Base-by-base conservation (phyloP, 2,329 filamentous ascomycete genomes). In the Bipolaris sorokiniana region DNA sequence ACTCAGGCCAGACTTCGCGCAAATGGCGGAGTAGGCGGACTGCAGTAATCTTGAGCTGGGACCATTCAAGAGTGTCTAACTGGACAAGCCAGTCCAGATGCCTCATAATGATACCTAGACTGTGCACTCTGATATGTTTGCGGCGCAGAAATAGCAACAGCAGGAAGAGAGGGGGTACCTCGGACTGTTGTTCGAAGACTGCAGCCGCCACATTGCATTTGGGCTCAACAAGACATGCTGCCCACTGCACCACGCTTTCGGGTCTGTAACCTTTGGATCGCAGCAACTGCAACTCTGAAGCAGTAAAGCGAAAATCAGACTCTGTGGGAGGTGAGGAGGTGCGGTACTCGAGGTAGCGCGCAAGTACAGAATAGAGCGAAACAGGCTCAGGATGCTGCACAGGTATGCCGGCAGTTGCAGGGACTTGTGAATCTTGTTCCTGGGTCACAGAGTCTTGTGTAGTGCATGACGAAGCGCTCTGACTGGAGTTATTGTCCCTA, bases 81-180 rank as follows among this genome's bases (percentile, higher is more conserved):
- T 56, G 51, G 20, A 65, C 31, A 52, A 67, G 58, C n/a, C 44
- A n/a, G 7, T 59, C 52, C 33, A 74, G 22, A 42, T 74, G 68
- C 42, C 58, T 63, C 56, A 74, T 61, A 11, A 75, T 36, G 13
- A 63, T 54, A 20, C 59, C 61, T 3, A 76, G 47, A 15, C 69
- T 68, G 18, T 45, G 51, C 3, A 51, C 48, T 33, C 48, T 63
- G 7, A 76, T 66, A 31, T 63, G 62, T 26, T 63, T 63, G n/a
- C 74, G 70, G 7, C 68, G 72, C 40, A 76, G 61, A 40, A 69
- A 75, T 11, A 76, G 51, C 9, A 69, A 56, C 7, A 76, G 56
- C 10, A 76, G 31, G 54, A 74, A 76, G 2, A 72, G 48, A n/a
- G 74, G 71, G 10, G 70, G 68, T 3, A 22, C 50, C 11, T 59